Percentiles rank a stretch among this genome's conserved stretches.
These are phyloP conservation scores for Chaetomiaceae sp. DNA, from an alignment of 2,329 filamentous ascomycete genomes.

Conservation along the genomic window DNA sequence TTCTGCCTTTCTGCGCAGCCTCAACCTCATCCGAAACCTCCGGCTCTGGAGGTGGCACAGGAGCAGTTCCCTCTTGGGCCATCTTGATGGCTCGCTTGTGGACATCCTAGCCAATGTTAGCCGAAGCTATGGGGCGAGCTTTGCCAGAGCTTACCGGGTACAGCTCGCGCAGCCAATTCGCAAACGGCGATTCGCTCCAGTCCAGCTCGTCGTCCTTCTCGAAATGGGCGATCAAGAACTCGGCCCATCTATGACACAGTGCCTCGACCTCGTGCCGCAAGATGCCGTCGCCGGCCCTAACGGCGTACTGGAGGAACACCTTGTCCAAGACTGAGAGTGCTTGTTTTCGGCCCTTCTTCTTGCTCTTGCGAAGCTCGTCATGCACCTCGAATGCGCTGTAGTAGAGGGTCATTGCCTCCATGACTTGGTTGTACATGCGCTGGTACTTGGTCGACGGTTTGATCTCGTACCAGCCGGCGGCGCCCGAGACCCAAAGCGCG, in stretches of 20 bases:
- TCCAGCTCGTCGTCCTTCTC: constrained; percentile 37
- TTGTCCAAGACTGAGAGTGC: constrained; percentile 29
- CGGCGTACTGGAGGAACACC: constrained; percentile 44
- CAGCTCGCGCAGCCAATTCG: constrained; percentile 43
- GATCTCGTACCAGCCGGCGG: constrained; percentile 66
- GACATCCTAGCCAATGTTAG: constrained; percentile 14
- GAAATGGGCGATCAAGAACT: constrained; percentile 51
- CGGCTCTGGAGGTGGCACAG: not conserved
- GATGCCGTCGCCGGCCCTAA: constrained; percentile 49
- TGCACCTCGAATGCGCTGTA: constrained; percentile 60
- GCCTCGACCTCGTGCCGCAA: constrained; percentile 46
- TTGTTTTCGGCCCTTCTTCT: constrained; percentile 33
- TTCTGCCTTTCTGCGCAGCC: constrained; percentile 17
- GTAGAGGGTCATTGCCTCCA: constrained; percentile 59
- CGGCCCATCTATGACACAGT: constrained; percentile 45
- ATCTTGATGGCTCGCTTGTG: constrained; percentile 14
- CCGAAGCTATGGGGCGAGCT: not conserved
- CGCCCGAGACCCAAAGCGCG: constrained; percentile 59
- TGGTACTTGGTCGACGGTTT: constrained; percentile 55
- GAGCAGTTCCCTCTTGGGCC: constrained; percentile 6
- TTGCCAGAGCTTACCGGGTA: constrained; percentile 35
- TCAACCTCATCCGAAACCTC: constrained; percentile 3
- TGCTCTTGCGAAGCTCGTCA: constrained; percentile 32
- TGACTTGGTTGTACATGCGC: constrained; percentile 54
- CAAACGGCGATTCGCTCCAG: constrained; percentile 45